Conservation (phyloP, 106 monocot species). For the Hemerocallis citrina region DNA sequence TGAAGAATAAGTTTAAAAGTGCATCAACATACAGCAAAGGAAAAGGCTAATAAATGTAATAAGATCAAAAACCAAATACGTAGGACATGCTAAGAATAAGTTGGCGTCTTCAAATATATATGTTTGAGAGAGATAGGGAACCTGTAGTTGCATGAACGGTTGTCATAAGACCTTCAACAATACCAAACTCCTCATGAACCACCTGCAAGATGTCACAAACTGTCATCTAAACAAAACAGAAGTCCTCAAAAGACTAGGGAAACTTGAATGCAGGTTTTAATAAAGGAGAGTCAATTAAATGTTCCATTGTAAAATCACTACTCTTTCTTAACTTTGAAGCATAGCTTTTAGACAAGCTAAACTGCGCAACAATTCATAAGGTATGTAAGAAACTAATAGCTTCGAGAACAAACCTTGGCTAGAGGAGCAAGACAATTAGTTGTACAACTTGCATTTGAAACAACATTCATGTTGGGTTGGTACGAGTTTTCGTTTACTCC, state of each 20-base stretch:
- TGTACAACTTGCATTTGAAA: constrained; percentile 97
- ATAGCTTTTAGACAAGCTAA: not conserved
- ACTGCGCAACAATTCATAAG: not conserved
- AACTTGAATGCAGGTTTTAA: not conserved
- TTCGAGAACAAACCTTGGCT: constrained; percentile 52
- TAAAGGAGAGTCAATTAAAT: no score
- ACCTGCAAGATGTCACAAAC: constrained; percentile 41
- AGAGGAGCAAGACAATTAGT: constrained; percentile 97
- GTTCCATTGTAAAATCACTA: not conserved
- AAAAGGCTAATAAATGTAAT: not conserved
- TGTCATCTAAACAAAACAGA: not conserved
- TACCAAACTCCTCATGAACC: constrained; percentile 98
- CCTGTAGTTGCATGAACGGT: constrained; percentile 99
- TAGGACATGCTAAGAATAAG: no score
- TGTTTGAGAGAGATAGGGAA: not conserved
- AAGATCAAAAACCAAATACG: not conserved
- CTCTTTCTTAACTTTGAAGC: not conserved
- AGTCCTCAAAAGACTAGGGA: not conserved
- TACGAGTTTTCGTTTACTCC: constrained; percentile 86
- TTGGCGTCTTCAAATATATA: no score
- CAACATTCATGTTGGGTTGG: constrained; percentile 76
- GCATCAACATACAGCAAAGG: not conserved
- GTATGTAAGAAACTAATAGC: not conserved
- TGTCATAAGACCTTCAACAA: constrained; percentile 94
- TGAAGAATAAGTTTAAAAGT: constrained; percentile 12